Percentiles rank a stretch among this genome's conserved stretches.
Conservation (phyloP, 208 protist genomes). For the Herpetomonas tarakana region DNA sequence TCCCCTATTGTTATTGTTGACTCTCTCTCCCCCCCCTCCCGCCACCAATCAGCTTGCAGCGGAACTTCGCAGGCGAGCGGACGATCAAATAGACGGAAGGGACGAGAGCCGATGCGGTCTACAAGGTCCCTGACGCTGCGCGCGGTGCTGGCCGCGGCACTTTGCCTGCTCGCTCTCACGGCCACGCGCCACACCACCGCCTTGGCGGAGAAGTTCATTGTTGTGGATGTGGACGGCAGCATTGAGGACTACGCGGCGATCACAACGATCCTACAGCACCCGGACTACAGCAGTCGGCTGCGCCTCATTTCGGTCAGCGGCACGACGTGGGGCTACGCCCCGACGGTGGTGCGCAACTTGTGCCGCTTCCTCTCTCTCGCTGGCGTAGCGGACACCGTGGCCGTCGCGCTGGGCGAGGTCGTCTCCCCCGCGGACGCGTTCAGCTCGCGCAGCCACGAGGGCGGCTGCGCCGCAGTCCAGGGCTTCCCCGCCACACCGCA, state of each 20-base stretch:
- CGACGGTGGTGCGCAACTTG: slow-evolving; percentile 17
- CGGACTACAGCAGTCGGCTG: slow-evolving; percentile 8
- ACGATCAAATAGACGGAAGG: too few relatives aligned
- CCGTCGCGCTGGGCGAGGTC: slow-evolving; percentile 14
- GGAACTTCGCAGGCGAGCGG: too few relatives aligned
- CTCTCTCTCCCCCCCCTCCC: too few relatives aligned
- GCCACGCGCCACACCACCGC: too few relatives aligned
- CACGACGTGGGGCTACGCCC: slow-evolving; percentile 27
- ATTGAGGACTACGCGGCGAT: slow-evolving; percentile 42
- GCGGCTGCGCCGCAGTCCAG: slow-evolving; percentile 14
- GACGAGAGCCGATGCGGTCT: too few relatives aligned
- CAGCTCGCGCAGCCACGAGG: slow-evolving; percentile 3
- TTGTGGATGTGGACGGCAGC: slow-evolving; percentile 33
- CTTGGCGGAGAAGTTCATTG: slow-evolving; percentile 8
- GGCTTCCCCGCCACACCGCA: slow-evolving; percentile 35
- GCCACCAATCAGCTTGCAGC: too few relatives aligned
- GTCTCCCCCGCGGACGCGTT: slow-evolving; percentile 16
- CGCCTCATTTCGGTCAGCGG: slow-evolving; percentile 27
- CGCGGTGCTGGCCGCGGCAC: too few relatives aligned
- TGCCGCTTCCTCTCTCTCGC: slow-evolving; percentile 23
- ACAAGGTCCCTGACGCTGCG: too few relatives aligned
- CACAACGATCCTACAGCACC: slow-evolving; percentile 18
- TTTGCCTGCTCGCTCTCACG: too few relatives aligned
- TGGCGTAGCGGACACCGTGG: not conserved
- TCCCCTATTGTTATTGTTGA: too few relatives aligned